Base-by-base conservation (phyloP, 345 rosid genomes). In the Citrus unshiu region DNA sequence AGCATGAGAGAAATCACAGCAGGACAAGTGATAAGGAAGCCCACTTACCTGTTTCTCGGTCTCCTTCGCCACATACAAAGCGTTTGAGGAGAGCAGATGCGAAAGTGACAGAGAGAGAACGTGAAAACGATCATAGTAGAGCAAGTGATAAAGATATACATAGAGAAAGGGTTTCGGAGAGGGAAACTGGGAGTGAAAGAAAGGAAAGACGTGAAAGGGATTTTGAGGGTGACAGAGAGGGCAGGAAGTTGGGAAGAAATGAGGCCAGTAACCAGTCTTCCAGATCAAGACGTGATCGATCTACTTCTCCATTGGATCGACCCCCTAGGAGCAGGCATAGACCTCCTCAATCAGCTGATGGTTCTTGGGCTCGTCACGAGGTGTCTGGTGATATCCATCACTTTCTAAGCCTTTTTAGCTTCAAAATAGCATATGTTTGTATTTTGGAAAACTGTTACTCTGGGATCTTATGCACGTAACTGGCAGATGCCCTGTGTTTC, bases 61-160 rank as follows among this genome's bases (percentile, higher is more conserved):
- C 97, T 76, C 98, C 95, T 74, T 93, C 99, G 37, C 96, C 93
- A 1, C 86, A 85, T 46, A 90, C 91, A 4, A 94, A 87, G 80
- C 88, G 90, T 64, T 60, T 94, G 81, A 88, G 88, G 83, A 88
- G 86, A 84, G 86, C 86, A 37, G 87, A 88, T 67, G 87, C 83
- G 72, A 85, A 86, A 83, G 84, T 78, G 32, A 72, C 78, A 62
- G 92, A 90, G 63, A 87, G 76, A 77, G 73, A 39, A 51, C 30
- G 7, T 64, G 86, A 83, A 4, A 77, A 73, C 72, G 68, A 57
- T 64, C 73, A 69, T 73, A 68, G 78, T 9, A 82, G 69, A 76
- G 77, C 65, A 58, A 77, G 74, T 22, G 80, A 80, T 24, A 83
- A 59, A 70, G 21, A 30, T 22, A n/a, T 61, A 8, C 73, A 24